phyloP scores from a whole-genome alignment of 2,329 filamentous ascomycete genomes.

The Aureobasidium sp. region DNA sequence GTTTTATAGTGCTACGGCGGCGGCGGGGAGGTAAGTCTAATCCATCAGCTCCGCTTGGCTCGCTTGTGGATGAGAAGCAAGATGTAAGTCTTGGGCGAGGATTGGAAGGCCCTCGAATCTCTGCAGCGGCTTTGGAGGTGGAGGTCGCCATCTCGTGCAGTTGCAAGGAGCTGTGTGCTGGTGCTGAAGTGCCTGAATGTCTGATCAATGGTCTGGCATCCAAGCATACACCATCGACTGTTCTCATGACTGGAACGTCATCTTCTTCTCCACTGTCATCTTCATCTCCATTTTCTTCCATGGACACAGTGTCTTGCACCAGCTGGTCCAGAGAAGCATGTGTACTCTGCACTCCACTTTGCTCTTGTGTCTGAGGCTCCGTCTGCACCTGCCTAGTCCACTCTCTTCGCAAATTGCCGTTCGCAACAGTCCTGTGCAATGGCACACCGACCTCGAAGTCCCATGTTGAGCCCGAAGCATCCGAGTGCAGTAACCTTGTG shows the following conservation, averaged over 20 bases:
- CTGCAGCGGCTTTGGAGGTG: background rate
- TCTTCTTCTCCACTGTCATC: background rate
- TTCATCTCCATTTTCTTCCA: background rate
- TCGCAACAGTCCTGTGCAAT: background rate
- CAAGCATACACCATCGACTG: background rate
- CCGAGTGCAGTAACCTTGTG: background rate
- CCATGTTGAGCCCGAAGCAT: background rate
- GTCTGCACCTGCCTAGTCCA: background rate
- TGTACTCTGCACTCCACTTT: background rate
- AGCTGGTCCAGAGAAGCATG: background rate
- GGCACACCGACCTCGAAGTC: slow-evolving; percentile 2
- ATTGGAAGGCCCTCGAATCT: background rate
- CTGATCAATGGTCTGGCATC: slow-evolving; percentile 12
- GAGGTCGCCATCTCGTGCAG: background rate
- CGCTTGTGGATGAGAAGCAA: background rate
- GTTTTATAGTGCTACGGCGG: background rate
- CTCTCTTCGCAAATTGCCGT: background rate
- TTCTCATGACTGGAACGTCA: background rate
- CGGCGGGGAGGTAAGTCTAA: background rate
- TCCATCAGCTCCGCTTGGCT: background rate
- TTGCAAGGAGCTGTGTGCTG: slow-evolving; percentile 6
- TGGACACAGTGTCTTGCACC: background rate
- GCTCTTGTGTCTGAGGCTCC: slow-evolving; percentile 3
- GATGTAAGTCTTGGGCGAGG: background rate
- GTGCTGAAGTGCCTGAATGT: background rate